These are phyloP conservation scores for Coemansia reversa DNA, from an alignment of 192 early-diverging fungal species.

Conservation along the genomic window DNA sequence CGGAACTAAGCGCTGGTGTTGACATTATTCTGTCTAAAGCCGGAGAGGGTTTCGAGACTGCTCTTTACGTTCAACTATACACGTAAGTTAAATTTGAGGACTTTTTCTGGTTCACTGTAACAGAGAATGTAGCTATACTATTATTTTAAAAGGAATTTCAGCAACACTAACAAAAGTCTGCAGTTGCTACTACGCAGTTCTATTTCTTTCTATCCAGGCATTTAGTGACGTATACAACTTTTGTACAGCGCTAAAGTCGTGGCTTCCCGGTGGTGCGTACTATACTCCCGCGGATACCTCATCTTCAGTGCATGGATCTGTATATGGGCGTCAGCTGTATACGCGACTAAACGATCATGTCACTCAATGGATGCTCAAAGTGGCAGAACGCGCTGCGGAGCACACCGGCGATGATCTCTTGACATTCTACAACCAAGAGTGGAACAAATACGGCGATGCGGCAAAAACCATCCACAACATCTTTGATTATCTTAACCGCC, in stretches of 20 bases:
- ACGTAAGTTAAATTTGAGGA: conserved; percentile 59
- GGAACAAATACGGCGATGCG: conserved; percentile 86
- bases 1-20: conserved; percentile 70
- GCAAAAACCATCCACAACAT: conserved; percentile 84
- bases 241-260: conserved; percentile 40
- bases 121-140: no score
- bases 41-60: conserved; percentile 70
- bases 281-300: conserved; percentile 49
- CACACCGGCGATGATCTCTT: conserved; percentile 79
- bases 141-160: no score
- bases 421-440: conserved; percentile 84
- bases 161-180: no score
- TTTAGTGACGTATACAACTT: conserved; percentile 55
- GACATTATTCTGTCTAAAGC: conserved; percentile 77
- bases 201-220: neutral
- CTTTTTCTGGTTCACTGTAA: no score
- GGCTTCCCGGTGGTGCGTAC: conserved; percentile 23
- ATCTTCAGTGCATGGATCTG: conserved; percentile 34
- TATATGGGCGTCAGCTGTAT: conserved; percentile 67
- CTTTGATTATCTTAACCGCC: conserved; percentile 92
- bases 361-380: conserved; percentile 49
- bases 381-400: conserved; percentile 60
- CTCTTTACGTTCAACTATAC: conserved; percentile 68
- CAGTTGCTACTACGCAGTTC: neutral
- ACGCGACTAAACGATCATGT: conserved; percentile 59